phyloP scores from a whole-genome alignment of 1,284 basidiomycete genomes.

The Microbotryomycetes sp. region DNA sequence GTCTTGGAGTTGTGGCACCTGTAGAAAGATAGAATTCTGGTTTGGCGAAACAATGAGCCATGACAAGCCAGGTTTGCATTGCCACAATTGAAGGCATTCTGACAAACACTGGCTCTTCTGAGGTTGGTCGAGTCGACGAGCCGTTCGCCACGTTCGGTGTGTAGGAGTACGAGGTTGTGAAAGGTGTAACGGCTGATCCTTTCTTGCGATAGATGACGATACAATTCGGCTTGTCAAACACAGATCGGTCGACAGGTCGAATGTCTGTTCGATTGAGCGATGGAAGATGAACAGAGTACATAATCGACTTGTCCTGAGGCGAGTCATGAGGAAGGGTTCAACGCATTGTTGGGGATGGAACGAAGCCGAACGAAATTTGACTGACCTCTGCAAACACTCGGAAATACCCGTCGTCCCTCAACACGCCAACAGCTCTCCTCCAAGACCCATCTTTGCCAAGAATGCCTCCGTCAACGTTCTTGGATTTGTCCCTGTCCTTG shows the following conservation, averaged over 20 bases:
- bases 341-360: neutral
- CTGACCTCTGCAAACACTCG: conserved; percentile 25
- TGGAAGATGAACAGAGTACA: conserved; percentile 24
- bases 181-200: neutral
- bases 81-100: conserved; percentile 34
- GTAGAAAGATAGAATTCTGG: conserved; percentile 18
- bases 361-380: neutral
- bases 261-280: conserved; percentile 30
- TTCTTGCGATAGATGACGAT: conserved; percentile 17
- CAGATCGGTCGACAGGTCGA: conserved; percentile 30
- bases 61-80: conserved; percentile 31
- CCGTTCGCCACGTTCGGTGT: conserved; percentile 1
- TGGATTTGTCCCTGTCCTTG: conserved; percentile 1
- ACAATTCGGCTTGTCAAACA: conserved; percentile 35
- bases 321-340: neutral
- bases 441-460: conserved; percentile 16
- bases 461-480: neutral
- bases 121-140: conserved; percentile 4
- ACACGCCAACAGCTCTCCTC: conserved; percentile 16
- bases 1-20: conserved; percentile 10
- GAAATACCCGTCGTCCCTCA: conserved; percentile 31
- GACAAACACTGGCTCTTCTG: conserved; percentile 17
- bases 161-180: conserved; percentile 3
- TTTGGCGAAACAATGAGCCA: conserved; percentile 32
- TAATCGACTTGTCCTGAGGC: conserved; percentile 23